Percentiles rank a stretch among this genome's conserved stretches.
phyloP scores from a whole-genome alignment of 495 filamentous ascomycete species.

The Parathielavia appendiculata region DNA sequence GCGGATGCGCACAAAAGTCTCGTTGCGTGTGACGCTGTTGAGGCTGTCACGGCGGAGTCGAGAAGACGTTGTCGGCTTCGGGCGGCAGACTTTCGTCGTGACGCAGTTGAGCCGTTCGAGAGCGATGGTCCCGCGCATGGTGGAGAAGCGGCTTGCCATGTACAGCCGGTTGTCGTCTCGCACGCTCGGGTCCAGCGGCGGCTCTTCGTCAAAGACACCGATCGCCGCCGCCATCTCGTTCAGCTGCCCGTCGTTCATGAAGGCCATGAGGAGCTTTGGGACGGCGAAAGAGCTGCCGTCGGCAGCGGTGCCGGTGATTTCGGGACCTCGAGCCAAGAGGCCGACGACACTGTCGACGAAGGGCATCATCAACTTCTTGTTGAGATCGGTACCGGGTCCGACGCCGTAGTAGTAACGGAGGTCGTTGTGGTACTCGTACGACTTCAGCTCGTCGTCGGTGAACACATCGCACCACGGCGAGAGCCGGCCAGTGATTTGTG shows the following conservation, averaged over 20 bases:
- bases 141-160: conserved; percentile 44
- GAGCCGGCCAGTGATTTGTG: conserved; percentile 50
- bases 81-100: neutral
- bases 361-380: conserved; percentile 47
- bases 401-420: conserved; percentile 56
- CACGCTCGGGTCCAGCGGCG: conserved; percentile 36
- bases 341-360: conserved; percentile 45
- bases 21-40: conserved; percentile 3
- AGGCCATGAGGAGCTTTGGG: conserved; percentile 48
- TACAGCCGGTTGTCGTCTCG: conserved; percentile 39
- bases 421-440: conserved; percentile 57
- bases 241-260: conserved; percentile 57
- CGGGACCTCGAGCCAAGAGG: conserved; percentile 42
- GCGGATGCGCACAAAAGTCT: conserved; percentile 43
- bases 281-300: conserved; percentile 28
- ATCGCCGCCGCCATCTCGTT: conserved; percentile 49
- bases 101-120: conserved; percentile 48
- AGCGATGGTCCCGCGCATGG: conserved; percentile 53
- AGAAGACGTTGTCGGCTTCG: too few species aligned
- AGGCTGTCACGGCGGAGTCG: neutral
- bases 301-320: neutral
- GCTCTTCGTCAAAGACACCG: conserved; percentile 50
- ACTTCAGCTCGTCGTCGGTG: conserved; percentile 45
- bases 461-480: conserved; percentile 53
- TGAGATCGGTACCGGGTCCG: conserved; percentile 47